Conservation (phyloP, 768 basidiomycete species). For the Hypholoma fasciculare region DNA sequence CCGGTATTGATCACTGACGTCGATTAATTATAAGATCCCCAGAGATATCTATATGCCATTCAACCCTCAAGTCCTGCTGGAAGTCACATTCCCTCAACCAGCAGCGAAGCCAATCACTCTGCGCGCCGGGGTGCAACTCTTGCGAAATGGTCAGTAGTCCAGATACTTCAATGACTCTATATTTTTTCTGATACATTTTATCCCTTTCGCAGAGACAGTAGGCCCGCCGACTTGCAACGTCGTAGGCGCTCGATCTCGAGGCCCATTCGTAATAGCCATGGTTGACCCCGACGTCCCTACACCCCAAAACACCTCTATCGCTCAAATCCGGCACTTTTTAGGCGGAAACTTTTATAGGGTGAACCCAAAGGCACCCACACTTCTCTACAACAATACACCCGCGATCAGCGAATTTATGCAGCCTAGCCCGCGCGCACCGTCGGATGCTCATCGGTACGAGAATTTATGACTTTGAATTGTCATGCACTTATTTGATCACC, state of each 20-base stretch:
- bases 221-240: slow-evolving; percentile 36
- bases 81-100: slow-evolving; percentile 34
- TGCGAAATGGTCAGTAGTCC: slow-evolving; percentile 28
- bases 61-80: slow-evolving; percentile 32
- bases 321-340: slow-evolving; percentile 51
- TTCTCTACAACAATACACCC: slow-evolving; percentile 37
- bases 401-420: slow-evolving; percentile 41
- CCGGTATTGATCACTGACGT: not conserved
- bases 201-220: slow-evolving; percentile 31
- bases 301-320: slow-evolving; percentile 39
- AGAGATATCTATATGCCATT: slow-evolving; percentile 29
- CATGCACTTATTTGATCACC: not conserved
- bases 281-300: slow-evolving; percentile 55
- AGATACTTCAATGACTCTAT: too few species aligned
- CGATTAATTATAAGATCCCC: slow-evolving; percentile 28
- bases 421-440: slow-evolving; percentile 41
- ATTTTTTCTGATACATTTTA: too few species aligned
- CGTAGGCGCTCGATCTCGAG: slow-evolving; percentile 24
- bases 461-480: not conserved
- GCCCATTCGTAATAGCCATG: slow-evolving; percentile 46
- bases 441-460: slow-evolving; percentile 41
- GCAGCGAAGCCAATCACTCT: slow-evolving; percentile 27
- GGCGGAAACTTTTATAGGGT: slow-evolving; percentile 37
- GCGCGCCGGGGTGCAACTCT: slow-evolving; percentile 34
- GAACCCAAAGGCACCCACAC: not conserved